Percentiles rank a stretch among this genome's conserved stretches.
phyloP scores from a whole-genome alignment of 2,329 filamentous ascomycete species.

The Biscogniauxia mediterranea region DNA sequence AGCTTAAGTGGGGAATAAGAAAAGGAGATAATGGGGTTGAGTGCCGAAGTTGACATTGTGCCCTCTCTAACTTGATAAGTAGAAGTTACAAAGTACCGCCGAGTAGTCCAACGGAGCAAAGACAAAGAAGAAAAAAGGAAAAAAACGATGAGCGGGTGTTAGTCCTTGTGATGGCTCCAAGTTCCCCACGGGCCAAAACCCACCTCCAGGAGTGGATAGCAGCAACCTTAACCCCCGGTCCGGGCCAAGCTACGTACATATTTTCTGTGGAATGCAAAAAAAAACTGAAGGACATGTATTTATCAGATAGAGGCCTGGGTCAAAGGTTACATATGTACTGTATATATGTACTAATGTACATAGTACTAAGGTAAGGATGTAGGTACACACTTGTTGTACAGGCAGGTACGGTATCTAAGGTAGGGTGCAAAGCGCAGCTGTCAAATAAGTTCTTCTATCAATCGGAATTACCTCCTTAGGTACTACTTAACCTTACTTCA shows the following conservation, averaged over 20 bases:
- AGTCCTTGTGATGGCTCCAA: neutral
- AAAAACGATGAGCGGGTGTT: neutral
- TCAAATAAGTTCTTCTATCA: neutral
- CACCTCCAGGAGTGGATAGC: neutral
- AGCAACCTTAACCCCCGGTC: neutral
- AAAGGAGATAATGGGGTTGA: slow-evolving; percentile 16
- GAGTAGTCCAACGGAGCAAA: neutral
- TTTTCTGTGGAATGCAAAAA: neutral
- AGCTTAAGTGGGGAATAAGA: slow-evolving; percentile 14
- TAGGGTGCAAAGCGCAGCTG: too few species aligned
- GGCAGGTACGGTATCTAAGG: too few species aligned
- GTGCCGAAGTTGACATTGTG: slow-evolving; percentile 10
- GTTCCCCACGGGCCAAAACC: neutral
- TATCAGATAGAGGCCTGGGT: neutral
- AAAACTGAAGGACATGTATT: neutral
- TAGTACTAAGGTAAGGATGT: too few species aligned
- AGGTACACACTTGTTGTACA: too few species aligned
- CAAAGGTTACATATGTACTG: too few species aligned
- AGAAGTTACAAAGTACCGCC: slow-evolving; percentile 11
- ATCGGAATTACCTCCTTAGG: neutral
- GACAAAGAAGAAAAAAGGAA: neutral
- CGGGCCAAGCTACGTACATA: neutral
- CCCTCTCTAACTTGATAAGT: neutral
- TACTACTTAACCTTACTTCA: too few species aligned
- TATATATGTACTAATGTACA: too few species aligned